Evolutionary conservation across 1,284 basidiomycete species (phyloP), one percentile per base, ranked within the genome.

Genomic region (Porogramme epimiltina): DNA sequence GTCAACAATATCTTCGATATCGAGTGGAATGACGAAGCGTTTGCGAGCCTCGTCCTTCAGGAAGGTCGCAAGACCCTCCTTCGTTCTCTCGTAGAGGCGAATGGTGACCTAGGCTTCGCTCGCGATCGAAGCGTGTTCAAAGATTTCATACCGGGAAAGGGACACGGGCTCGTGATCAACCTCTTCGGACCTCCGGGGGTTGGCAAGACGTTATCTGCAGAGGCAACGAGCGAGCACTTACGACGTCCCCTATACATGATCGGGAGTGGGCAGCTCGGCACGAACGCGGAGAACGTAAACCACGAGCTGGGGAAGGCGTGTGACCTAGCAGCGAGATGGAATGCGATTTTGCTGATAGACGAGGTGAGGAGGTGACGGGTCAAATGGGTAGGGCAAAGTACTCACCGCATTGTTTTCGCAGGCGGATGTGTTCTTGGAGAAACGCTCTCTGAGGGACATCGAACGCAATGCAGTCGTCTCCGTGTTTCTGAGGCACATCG

Each of bases 381-480:
- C 8, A 6, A n/a, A n/a, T 18, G n/a, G 25, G 5, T 31, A 31
- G 13, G 28, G 28, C 28, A 31, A 13, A 31, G 28, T 31, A 8
- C 25, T 38, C 28, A 13, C 13, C n/a, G 6, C 19, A 11, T n/a
- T 0, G 16, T 15, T 16, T 5, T 24, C n/a, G n/a, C 31, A 63
- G 60, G 65, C 61, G 16, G 63, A 68, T 40, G 69, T 85, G 2
- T 85, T 84, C 75, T 73, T 85, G 20, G 82, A 85, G 59, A 74
- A 79, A 64, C 77, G 82, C 19, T 80, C 80, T 3, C 61, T 82
- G 41, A 79, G 82, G 54, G 80, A 84, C 56, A 63, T 84, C 15
- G 72, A 78, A 56, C 74, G 82, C 8, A 85, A 85, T 58, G 81
- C 82, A 2, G 80, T 85, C 75, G 82, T 85, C 15, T 80, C 82